A percentile compares a stretch with the other conserved stretches of the same genome.
Conservation (phyloP, 441 rosid genomes). For the Populus hybrid region DNA sequence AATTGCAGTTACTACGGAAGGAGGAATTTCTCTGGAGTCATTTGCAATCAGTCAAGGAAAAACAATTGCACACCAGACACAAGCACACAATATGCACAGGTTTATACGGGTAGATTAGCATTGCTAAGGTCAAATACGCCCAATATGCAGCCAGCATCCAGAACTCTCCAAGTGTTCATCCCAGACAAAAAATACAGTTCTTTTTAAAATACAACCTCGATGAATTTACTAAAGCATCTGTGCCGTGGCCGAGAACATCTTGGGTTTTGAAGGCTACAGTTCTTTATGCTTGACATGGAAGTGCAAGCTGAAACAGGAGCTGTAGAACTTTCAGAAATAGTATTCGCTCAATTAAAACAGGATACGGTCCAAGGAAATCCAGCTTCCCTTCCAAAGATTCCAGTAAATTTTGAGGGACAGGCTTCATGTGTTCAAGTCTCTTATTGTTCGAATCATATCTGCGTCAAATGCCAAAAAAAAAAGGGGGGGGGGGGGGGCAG, state of each 20-base stretch:
- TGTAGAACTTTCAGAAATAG: neutral
- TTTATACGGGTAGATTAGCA: neutral
- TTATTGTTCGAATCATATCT: slow-evolving; percentile 61
- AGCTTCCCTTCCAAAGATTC: slow-evolving; percentile 45
- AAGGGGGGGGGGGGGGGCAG: neutral
- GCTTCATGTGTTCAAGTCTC: slow-evolving; percentile 59
- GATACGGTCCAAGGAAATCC: slow-evolving; percentile 96
- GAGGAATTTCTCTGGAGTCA: slow-evolving; percentile 54
- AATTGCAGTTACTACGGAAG: slow-evolving; percentile 66
- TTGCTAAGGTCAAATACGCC: neutral
- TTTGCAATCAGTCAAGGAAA: slow-evolving; percentile 33
- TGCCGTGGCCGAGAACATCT: neutral
- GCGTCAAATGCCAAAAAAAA: slow-evolving; percentile 8
- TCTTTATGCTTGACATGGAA: neutral
- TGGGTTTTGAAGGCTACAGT: neutral
- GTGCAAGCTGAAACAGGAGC: slow-evolving; percentile 2
- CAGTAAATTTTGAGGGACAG: slow-evolving; percentile 52
- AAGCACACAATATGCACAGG: neutral
- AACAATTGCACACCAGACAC: slow-evolving; percentile 4
- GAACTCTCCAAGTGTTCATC: neutral
- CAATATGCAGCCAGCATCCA: neutral
- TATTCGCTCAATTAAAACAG: slow-evolving; percentile 21
- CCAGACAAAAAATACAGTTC: neutral
- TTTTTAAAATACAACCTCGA: neutral
- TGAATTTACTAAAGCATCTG: neutral